Conservation (phyloP, 768 basidiomycete genomes). For the Paxillus ammoniavirescens region DNA sequence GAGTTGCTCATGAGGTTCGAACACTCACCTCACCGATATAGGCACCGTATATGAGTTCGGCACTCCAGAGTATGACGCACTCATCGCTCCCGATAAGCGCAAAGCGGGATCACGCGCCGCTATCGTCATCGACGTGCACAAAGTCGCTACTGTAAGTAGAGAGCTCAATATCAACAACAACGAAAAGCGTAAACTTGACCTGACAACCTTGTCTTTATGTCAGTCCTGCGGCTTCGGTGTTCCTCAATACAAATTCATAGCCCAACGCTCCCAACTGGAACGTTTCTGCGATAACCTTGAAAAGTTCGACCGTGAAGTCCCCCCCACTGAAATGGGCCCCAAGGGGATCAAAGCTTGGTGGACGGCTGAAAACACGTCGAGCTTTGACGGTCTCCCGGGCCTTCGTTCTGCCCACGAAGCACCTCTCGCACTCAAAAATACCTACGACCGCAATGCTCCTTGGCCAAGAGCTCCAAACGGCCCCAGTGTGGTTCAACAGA, state of each 20-base stretch:
- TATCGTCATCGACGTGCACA: constrained; percentile 59
- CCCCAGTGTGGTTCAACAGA: not conserved
- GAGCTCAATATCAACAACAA: not conserved
- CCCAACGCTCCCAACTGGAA: constrained; percentile 52
- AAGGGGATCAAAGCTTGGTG: constrained; percentile 59
- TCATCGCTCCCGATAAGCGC: constrained; percentile 46
- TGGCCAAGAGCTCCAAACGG: not conserved
- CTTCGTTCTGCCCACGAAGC: constrained; percentile 33
- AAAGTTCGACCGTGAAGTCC: constrained; percentile 32
- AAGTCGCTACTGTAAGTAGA: constrained; percentile 47
- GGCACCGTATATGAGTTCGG: constrained; percentile 64
- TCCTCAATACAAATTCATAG: constrained; percentile 56
- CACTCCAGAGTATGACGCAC: constrained; percentile 54
- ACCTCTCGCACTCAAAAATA: constrained; percentile 13
- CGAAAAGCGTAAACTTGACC: not conserved
- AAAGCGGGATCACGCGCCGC: constrained; percentile 58
- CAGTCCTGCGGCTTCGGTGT: constrained; percentile 70
- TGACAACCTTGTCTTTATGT: too few species aligned
- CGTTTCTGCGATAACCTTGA: constrained; percentile 47
- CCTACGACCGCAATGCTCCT: constrained; percentile 18
- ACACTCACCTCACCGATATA: constrained; percentile 17
- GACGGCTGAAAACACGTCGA: constrained; percentile 45
- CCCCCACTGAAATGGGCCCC: constrained; percentile 20
- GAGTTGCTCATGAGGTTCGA: not conserved
- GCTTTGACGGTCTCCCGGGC: constrained; percentile 58